Percentiles rank a stretch among this genome's conserved stretches.
Conservation (phyloP, 495 filamentous ascomycete species). For the Trichocladium antarcticum region DNA sequence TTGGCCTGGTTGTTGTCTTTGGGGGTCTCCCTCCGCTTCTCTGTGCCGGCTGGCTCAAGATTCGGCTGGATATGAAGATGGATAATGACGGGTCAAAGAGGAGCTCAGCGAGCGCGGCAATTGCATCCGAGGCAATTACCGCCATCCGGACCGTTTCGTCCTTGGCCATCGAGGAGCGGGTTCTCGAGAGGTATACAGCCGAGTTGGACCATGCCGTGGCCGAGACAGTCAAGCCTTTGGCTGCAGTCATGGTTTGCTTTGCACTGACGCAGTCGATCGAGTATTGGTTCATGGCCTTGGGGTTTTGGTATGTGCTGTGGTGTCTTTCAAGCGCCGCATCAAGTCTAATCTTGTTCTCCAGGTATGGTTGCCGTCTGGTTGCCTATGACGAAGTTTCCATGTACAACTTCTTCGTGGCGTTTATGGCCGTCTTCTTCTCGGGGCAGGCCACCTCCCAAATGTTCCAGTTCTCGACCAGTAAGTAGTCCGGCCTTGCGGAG, state of each 20-base stretch:
- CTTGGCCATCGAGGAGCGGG: conserved; percentile 69
- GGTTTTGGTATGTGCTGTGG: conserved; percentile 45
- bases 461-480: conserved; percentile 36
- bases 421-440: conserved; percentile 46
- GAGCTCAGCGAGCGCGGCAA: conserved; percentile 54
- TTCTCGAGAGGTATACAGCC: conserved; percentile 55
- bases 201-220: conserved; percentile 52
- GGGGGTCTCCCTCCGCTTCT: conserved; percentile 59
- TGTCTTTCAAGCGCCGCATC: background rate
- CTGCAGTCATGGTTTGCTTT: conserved; percentile 62
- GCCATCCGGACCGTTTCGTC: conserved; percentile 91
- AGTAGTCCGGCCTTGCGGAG: background rate
- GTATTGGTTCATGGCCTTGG: conserved; percentile 41
- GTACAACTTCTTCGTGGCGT: conserved; percentile 47
- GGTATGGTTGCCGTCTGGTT: conserved; percentile 43
- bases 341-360: background rate
- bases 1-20: conserved; percentile 73
- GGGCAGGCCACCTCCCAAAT: conserved; percentile 45
- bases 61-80: conserved; percentile 69
- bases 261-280: conserved; percentile 64
- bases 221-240: conserved; percentile 51
- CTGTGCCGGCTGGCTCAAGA: conserved; percentile 73
- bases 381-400: conserved; percentile 35
- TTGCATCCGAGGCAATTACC: conserved; percentile 81
- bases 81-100: conserved; percentile 33